Evolutionary conservation across 352 stramenopile genomes (phyloP), one percentile per base, ranked within the genome.

Genomic region (Phytophthora kernoviae): DNA sequence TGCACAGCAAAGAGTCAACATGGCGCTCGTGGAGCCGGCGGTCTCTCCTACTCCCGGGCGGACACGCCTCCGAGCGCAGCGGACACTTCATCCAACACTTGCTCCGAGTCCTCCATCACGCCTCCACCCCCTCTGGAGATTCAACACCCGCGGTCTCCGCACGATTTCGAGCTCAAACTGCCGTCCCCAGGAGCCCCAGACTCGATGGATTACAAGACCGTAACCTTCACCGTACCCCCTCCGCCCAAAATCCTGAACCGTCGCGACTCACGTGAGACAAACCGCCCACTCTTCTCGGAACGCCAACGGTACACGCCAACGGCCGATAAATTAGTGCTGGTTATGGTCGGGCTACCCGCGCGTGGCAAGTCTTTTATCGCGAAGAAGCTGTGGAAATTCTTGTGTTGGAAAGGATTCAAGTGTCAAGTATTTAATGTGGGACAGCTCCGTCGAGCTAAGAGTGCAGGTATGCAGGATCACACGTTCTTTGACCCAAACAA

Each of bases 321-420:
- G 24, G 89, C 87, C 4, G 94, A 98, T 69, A 98, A 98, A 57
- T 77, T 99, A 12, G 91, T 98, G 49, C 84, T 99, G 26, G 88
- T 98, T 18, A 98, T 99, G 91, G 94, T 98, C 21, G 96, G 96
- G 0, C 67, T 99, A 7, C 96, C 96, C 0, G 96, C 90, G 1
- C 95, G 93, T 9, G 96, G 96, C 45, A 99, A 99, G 69, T 98
- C 94, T 48, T 97, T 98, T 68, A 98, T 98, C 65, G 91, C 93
- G 49, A 97, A 98, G 64, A 96, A 97, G 54, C 71, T 93, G 2
- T 80, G 73, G 51, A 91, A 90, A 62, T 91, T 90, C 54, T 70
- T 91, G 20, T 84, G 71, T 53, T 94, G 84, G 84, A 94, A 92
- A 51, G 84, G 84, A n/a, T 68, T 88, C 39, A 73, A 84, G 58